Evolutionary conservation across 2,329 filamentous ascomycete genomes (phyloP).

Genomic region (Aureobasidium sp.): DNA sequence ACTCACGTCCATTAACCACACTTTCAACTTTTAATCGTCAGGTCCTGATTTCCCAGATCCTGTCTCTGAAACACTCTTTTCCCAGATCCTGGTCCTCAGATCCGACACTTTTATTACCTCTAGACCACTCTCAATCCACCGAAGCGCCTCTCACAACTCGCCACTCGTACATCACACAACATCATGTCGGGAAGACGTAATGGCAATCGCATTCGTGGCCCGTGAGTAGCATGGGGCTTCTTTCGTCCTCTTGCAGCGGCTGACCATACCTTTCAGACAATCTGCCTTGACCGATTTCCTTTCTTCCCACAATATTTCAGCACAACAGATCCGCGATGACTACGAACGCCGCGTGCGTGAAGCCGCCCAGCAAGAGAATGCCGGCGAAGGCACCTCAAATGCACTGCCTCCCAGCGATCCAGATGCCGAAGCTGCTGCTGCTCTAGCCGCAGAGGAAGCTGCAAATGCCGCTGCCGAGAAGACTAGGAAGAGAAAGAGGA

Average conservation of each 20-base stretch:
- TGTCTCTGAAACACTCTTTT: too few species aligned
- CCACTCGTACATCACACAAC: not conserved
- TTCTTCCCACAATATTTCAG: conserved; percentile 63
- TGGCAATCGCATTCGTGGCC: conserved; percentile 47
- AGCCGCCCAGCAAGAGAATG: conserved; percentile 35
- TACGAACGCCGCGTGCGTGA: conserved; percentile 49
- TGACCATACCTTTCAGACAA: conserved; percentile 35
- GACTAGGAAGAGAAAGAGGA: conserved; percentile 50
- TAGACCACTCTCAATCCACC: too few species aligned
- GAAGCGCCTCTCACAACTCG: not conserved
- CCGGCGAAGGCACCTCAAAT: conserved; percentile 30
- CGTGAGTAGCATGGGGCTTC: conserved; percentile 34
- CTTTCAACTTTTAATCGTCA: too few species aligned
- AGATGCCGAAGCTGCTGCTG: conserved; percentile 26
- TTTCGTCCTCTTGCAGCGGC: conserved; percentile 2
- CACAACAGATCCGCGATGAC: conserved; percentile 54
- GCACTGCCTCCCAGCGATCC: conserved; percentile 29
- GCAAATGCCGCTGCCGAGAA: conserved; percentile 33
- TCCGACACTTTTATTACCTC: not conserved
- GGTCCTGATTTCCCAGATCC: too few species aligned
- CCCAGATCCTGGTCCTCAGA: not conserved
- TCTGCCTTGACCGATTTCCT: conserved; percentile 61
- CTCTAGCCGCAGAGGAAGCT: conserved; percentile 34
- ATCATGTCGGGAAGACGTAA: conserved; percentile 30
- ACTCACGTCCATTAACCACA: too few species aligned